Percentiles rank a stretch among this genome's conserved stretches.
Conservation (phyloP, 1,284 basidiomycete species). For the Fistulinella staudtii region DNA sequence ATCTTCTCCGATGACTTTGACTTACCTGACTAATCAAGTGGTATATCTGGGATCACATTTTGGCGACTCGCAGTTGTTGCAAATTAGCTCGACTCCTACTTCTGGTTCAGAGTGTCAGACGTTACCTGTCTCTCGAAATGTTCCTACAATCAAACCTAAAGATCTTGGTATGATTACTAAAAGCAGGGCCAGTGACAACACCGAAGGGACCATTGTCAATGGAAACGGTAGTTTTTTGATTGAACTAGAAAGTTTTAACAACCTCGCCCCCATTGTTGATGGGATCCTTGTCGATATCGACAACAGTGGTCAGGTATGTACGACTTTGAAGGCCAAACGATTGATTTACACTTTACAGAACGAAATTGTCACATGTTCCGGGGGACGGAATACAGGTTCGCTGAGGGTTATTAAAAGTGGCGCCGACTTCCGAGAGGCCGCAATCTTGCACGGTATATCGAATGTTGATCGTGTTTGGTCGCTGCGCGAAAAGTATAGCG, state of each 20-base stretch:
- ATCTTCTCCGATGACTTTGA: slow-evolving; percentile 72
- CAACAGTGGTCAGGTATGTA: slow-evolving; percentile 66
- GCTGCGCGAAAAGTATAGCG: slow-evolving; percentile 47
- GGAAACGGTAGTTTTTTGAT: slow-evolving; percentile 51
- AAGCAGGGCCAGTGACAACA: slow-evolving; percentile 32
- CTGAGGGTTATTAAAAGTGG: slow-evolving; percentile 83
- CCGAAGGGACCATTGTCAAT: slow-evolving; percentile 46
- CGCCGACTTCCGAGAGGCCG: slow-evolving; percentile 73
- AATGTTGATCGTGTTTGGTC: slow-evolving; percentile 65
- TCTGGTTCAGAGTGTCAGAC: slow-evolving; percentile 43
- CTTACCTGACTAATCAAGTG: slow-evolving; percentile 72
- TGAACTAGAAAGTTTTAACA: slow-evolving; percentile 65
- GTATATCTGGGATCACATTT: slow-evolving; percentile 81
- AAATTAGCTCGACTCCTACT: slow-evolving; percentile 47
- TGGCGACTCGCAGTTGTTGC: slow-evolving; percentile 78
- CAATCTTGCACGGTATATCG: slow-evolving; percentile 56
- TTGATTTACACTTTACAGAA: slow-evolving; percentile 41
- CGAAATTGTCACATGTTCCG: slow-evolving; percentile 88
- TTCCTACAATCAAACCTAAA: slow-evolving; percentile 39
- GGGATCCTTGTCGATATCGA: slow-evolving; percentile 76
- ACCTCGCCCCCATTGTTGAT: slow-evolving; percentile 88
- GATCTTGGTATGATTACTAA: slow-evolving; percentile 25
- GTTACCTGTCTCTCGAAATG: slow-evolving; percentile 46
- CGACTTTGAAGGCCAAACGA: neutral
- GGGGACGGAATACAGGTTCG: slow-evolving; percentile 77